Evolutionary conservation across 2,329 filamentous ascomycete species (phyloP), one percentile per base, ranked within the genome.

Genomic region (Monosporascus sp.): DNA sequence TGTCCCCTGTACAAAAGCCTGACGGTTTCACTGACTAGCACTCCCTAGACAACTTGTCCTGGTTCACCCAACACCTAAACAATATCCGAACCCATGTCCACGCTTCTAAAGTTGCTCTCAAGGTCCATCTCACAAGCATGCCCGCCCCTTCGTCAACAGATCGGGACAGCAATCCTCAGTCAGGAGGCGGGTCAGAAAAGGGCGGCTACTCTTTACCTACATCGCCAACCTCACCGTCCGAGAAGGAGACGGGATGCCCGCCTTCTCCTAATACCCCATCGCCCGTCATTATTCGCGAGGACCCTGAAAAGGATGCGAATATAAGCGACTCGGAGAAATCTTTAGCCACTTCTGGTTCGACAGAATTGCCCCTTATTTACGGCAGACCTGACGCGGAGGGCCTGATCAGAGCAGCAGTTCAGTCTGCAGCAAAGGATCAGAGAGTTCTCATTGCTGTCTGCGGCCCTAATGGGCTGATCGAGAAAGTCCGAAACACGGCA

Each of bases 371-470:
- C 5, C 57, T 75, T 53, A 65, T 63, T 37, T 56, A 64, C 5
- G 75, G 76, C 2, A 64, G 76, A 17, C 76, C 76, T 2, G 72
- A 78, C 57, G 62, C 73, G 17, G 67, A 64, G 11, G 60, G 62
- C 0, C 64, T 74, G 8, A 73, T 80, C 48, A 66, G 64, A 6
- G 61, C 66, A 20, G 70, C 72, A 1, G 69, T 79, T 20, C 56
- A 53, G 1, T 67, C 66, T 7, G 64, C 68, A 2, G 60, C 60
- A 1, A 55, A 61, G 16, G 62, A 69, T 41, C 68, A 75, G 56
- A 70, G 73, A 26, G 68, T 77, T 22, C 67, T 75, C 8, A 69
- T 81, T 41, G 76, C 73, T 3, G 77, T 72, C 2, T 81, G 78
- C 62, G 78, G 78, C 3, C 77, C 78, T 1, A 67, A 70, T 22